phyloP scores from a whole-genome alignment of 306 rosid genomes.

The Myrica gale region DNA sequence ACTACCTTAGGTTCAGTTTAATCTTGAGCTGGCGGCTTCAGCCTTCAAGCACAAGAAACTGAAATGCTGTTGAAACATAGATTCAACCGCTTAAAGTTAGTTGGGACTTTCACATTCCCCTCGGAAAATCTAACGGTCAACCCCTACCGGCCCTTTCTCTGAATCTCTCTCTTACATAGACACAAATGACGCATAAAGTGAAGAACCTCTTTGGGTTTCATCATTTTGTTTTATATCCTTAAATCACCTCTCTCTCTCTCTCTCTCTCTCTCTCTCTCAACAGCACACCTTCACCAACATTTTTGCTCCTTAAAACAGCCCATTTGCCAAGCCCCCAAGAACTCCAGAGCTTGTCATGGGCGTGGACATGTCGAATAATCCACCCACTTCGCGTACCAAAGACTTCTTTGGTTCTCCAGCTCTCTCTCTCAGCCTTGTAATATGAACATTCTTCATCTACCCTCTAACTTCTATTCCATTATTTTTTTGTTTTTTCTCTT shows the following conservation, averaged over 20 bases:
- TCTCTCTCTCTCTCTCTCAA: constrained; percentile 19
- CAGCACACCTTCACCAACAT: background rate
- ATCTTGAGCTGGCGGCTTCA: constrained; percentile 10
- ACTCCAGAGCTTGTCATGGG: constrained; percentile 51
- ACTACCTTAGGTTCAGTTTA: no score
- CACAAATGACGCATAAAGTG: constrained; percentile 23
- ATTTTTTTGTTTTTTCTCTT: background rate
- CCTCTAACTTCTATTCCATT: background rate
- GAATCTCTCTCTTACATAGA: background rate
- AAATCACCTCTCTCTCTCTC: constrained; percentile 41
- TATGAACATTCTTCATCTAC: background rate
- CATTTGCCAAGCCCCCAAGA: constrained; percentile 23
- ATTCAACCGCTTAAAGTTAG: constrained; percentile 65
- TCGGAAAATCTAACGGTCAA: constrained; percentile 82
- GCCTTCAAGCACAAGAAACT: constrained; percentile 8
- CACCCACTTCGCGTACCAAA: constrained; percentile 70
- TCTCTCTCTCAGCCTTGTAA: constrained; percentile 93
- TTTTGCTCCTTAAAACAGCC: constrained; percentile 29
- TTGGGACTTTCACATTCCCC: constrained; percentile 41
- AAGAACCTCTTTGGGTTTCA: constrained; percentile 28
- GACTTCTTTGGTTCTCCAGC: constrained; percentile 91
- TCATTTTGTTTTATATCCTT: constrained; percentile 91
- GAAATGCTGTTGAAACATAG: constrained; percentile 56
- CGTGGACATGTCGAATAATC: constrained; percentile 92
- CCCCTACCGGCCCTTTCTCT: constrained; percentile 66